Base-by-base conservation (phyloP, 176 grass and related monocot species). In the Bothriochloa decipiens region DNA sequence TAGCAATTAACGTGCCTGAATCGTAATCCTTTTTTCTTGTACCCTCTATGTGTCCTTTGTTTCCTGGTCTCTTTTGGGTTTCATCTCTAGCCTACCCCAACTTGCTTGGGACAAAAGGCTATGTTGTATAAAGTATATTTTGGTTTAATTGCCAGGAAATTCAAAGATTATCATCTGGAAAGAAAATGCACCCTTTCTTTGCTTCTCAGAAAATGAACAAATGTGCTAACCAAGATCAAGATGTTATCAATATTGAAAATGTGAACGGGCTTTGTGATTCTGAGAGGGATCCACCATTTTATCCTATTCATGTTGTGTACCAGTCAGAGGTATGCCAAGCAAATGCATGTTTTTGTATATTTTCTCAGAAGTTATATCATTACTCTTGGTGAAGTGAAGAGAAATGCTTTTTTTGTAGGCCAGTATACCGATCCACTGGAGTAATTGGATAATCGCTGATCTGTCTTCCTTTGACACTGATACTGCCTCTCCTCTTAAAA, bases 181-280 rank as follows among this genome's bases (percentile, higher is more conserved):
- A 95, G 93, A 90, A 90, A 86, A 78, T 93, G 32, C 93, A 98
- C 77, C 93, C 96, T 20, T 95, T 95, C 87, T 98, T 95, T 80
- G 74, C 89, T 80, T 88, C 76, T 75, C 70, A 83, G 53, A 92
- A 87, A 83, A 18, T 87, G 79, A 82, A 76, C 65, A 98, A 95
- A 77, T 75, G 36, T 13, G 37, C 64, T 74, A 41, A n/a, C 53
- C 85, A 87, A 83, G 87, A 95, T 72, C 85, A 86, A 81, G 87
- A 95, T 78, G 35, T 41, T 75, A 45, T 74, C 70, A 85, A 86
- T 78, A 42, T 76, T 28, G 89, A 89, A 39, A 76, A 85, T 71
- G 79, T 23, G 5, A 57, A 75, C 7, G 76, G 36, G 35, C 7
- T 82, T 81, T 53, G 10, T 70, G 78, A 81, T 84, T 78, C 65